phyloP scores from a whole-genome alignment of 257 asterid genomes.

The Nicotiana undulata region DNA sequence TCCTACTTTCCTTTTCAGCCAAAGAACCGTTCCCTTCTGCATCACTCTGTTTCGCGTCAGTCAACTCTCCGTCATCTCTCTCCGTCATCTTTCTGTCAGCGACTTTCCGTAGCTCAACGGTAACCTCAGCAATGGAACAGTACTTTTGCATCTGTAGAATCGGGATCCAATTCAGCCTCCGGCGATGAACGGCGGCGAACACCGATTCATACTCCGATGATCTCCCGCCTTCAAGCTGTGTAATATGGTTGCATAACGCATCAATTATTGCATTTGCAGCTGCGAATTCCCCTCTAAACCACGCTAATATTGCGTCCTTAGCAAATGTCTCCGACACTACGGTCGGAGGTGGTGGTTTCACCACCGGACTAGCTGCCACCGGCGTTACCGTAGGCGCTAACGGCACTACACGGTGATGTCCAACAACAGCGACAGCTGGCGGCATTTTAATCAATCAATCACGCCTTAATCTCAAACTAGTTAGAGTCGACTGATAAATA shows the following conservation, averaged over 20 bases:
- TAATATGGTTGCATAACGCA: conserved; percentile 68
- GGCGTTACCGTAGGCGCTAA: not conserved
- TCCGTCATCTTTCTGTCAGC: conserved; percentile 40
- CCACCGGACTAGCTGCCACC: conserved; percentile 27
- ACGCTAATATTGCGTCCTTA: conserved; percentile 79
- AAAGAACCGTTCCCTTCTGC: conserved; percentile 6
- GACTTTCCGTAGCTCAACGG: conserved; percentile 60
- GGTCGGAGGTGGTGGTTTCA: conserved; percentile 30
- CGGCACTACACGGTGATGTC: conserved; percentile 46
- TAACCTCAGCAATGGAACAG: conserved; percentile 72
- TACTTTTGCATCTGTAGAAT: conserved; percentile 91
- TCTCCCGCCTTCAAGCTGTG: conserved; percentile 55
- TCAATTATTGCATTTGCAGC: conserved; percentile 98
- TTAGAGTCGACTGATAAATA: not conserved
- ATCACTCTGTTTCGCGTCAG: conserved; percentile 7
- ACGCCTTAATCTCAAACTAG: conserved; percentile 3
- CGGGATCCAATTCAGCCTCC: conserved; percentile 96
- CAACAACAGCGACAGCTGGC: conserved; percentile 56
- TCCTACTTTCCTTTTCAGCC: conserved; percentile 21
- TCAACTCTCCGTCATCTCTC: conserved; percentile 19
- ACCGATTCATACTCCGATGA: conserved; percentile 50
- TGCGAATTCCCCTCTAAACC: conserved; percentile 94
- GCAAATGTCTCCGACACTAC: conserved; percentile 55
- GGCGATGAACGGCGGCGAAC: conserved; percentile 70
- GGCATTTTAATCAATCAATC: conserved; percentile 47